Base-by-base conservation (phyloP, 768 basidiomycete genomes). In the Exidia glandulosa region DNA sequence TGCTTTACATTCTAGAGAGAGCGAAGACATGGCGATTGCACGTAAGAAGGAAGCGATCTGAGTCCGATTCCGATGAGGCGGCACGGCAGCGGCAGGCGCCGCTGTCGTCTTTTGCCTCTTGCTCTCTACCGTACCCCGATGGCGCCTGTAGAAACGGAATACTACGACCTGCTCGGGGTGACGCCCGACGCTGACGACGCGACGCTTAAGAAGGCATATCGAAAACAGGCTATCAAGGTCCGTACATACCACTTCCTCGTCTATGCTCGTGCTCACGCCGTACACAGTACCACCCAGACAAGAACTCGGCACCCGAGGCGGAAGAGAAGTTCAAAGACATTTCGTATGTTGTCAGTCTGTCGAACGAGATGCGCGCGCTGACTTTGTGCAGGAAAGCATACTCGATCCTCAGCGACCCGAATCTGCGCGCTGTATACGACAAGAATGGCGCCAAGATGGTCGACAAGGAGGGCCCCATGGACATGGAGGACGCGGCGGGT, bases 271-370 rank as follows among this genome's bases (percentile, higher is more conserved):
- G 4, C 45, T 16, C 23, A 14, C 27, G 31, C 2, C 3, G 23
- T 59, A 19, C 25, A 31, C 45, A 94, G 89, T 95, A 86, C 70
- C 94, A 96, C 70, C 94, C 94, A 3, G 94, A 96, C 74, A 96
- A 95, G 80, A 97, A 97, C 68, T 80, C 83, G 6, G 88, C 90
- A 3, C 80, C 85, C n/a, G 91, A 92, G 67, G 96, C 95, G 1
- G 93, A 94, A 70, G 87, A 90, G 70, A 94, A 86, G 76, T 99
- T 99, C 78, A 95, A 97, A 74, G 90, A 96, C 52, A 90, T 99
- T 68, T 93, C 91, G 90, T 86, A 65, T 45, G 19, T 19, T 10
- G 10, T 19, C 41, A 45, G 16, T 19, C 19, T 23, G 5, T 12
- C 23, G 41, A 14, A 6, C 12, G 5, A 10, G 5, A 45, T 19